phyloP scores from a whole-genome alignment of 2,329 filamentous ascomycete species.

The Epichloe glyceriae region DNA sequence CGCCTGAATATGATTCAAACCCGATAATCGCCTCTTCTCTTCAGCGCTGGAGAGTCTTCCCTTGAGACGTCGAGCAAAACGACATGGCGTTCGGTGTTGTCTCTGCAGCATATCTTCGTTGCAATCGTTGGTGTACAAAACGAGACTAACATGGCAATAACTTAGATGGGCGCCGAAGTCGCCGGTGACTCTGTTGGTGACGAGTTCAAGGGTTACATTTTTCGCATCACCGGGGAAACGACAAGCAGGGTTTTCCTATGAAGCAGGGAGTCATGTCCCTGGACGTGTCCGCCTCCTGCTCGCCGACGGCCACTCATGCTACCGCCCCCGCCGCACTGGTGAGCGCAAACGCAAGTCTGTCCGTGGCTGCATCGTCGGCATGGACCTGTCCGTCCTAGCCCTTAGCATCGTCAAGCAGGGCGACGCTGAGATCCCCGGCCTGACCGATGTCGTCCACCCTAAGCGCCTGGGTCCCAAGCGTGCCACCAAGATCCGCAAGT shows the following conservation, averaged over 20 bases:
- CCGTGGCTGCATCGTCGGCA: conserved; percentile 95
- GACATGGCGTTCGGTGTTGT: background rate
- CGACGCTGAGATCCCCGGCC: conserved; percentile 81
- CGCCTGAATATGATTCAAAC: background rate
- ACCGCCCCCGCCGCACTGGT: conserved; percentile 91
- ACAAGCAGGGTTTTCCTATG: conserved; percentile 99
- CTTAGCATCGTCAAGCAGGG: conserved; percentile 97
- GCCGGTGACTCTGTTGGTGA: conserved; percentile 89
- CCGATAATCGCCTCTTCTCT: background rate
- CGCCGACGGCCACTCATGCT: conserved; percentile 95
- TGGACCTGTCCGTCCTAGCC: conserved; percentile 89
- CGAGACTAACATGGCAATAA: conserved; percentile 18
- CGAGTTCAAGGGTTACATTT: conserved; percentile 99
- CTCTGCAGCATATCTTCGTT: background rate
- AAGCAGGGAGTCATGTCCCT: conserved; percentile 99
- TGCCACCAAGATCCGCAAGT: conserved; percentile 98
- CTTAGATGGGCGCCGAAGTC: conserved; percentile 79
- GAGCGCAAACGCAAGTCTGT: conserved; percentile 99
- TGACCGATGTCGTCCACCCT: conserved; percentile 96
- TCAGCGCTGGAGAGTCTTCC: background rate
- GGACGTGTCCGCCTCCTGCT: conserved; percentile 97
- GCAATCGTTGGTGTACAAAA: background rate
- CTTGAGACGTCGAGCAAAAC: background rate
- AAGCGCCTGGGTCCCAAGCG: conserved; percentile 99
- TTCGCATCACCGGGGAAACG: conserved; percentile 99